Percentiles rank a stretch among this genome's conserved stretches.
phyloP scores from a whole-genome alignment of 257 asterid genomes.

The Fraxinus cuspidata region DNA sequence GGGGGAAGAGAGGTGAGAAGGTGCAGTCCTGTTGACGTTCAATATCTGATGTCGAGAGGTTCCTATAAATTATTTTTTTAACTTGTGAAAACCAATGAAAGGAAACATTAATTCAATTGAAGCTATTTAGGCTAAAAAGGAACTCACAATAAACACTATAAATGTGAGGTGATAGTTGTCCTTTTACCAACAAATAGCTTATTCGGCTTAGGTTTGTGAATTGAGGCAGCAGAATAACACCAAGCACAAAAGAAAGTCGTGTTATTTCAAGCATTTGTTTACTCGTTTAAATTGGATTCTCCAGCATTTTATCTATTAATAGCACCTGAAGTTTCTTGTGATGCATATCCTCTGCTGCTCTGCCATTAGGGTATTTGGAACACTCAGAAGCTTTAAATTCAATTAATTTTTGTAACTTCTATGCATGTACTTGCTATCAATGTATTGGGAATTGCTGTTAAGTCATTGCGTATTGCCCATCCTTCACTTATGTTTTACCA shows the following conservation, averaged over 20 bases:
- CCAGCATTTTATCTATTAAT: not conserved
- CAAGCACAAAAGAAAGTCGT: not conserved
- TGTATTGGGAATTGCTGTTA: conserved; percentile 1
- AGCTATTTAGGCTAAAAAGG: not conserved
- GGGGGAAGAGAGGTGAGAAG: too few relatives aligned
- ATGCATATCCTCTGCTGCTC: not conserved
- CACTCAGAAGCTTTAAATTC: not conserved
- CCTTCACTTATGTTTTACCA: not conserved
- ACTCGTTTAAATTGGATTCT: not conserved
- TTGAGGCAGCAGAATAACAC: not conserved
- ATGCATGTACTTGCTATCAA: conserved; percentile 9
- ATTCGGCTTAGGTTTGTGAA: not conserved
- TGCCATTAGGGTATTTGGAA: not conserved
- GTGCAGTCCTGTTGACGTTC: too few relatives aligned
- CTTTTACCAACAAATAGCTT: not conserved
- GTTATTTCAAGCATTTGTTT: not conserved
- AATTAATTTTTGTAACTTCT: not conserved
- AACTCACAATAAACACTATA: not conserved
- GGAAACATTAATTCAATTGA: not conserved
- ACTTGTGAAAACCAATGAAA: too few relatives aligned
- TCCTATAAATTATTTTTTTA: too few relatives aligned
- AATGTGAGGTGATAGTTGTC: not conserved
- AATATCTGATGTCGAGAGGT: too few relatives aligned
- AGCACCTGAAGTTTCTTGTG: not conserved
- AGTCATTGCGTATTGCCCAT: not conserved